Evolutionary conservation across 2,329 filamentous ascomycete species (phyloP).

Genomic region (Ceratocystis diversiconidia): DNA sequence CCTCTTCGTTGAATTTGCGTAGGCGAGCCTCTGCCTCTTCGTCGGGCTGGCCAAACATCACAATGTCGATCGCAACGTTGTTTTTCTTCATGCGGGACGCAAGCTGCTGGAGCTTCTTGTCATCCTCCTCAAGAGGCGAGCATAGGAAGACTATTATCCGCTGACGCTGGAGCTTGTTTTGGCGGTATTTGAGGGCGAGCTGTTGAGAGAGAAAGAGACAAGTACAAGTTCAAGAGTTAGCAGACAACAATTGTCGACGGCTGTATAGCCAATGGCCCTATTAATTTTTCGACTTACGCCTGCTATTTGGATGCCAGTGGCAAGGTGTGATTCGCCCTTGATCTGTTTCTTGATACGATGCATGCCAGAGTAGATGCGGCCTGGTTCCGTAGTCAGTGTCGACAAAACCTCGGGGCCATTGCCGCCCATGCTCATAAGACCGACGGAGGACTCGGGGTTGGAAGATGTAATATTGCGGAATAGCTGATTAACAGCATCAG

Average conservation of each 20-base stretch:
- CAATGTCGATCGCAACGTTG: conserved; percentile 83
- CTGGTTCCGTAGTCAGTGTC: conserved; percentile 89
- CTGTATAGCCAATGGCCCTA: background rate
- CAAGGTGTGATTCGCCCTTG: conserved; percentile 71
- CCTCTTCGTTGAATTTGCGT: conserved; percentile 79
- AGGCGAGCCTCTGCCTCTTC: conserved; percentile 86
- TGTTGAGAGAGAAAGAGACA: conserved; percentile 27
- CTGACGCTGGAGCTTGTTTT: conserved; percentile 93
- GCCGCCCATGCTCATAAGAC: conserved; percentile 97
- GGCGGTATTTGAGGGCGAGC: conserved; percentile 93
- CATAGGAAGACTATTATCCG: conserved; percentile 95
- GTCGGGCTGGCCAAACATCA: conserved; percentile 86
- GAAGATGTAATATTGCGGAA: conserved; percentile 91
- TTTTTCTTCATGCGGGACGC: conserved; percentile 99
- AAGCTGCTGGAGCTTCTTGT: conserved; percentile 75
- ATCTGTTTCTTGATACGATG: conserved; percentile 86
- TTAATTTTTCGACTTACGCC: conserved; percentile 46
- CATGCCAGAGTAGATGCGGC: conserved; percentile 83
- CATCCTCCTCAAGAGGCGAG: conserved; percentile 77
- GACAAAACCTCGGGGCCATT: conserved; percentile 95
- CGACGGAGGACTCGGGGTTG: conserved; percentile 93
- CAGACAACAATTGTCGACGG: conserved; percentile 15
- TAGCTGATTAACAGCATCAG: conserved; percentile 85
- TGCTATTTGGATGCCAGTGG: conserved; percentile 89
- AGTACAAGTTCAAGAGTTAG: conserved; percentile 20